Evolutionary conservation across 2,329 filamentous ascomycete species (phyloP), one percentile per base, ranked within the genome.

Genomic region (Fonsecaea erecta): DNA sequence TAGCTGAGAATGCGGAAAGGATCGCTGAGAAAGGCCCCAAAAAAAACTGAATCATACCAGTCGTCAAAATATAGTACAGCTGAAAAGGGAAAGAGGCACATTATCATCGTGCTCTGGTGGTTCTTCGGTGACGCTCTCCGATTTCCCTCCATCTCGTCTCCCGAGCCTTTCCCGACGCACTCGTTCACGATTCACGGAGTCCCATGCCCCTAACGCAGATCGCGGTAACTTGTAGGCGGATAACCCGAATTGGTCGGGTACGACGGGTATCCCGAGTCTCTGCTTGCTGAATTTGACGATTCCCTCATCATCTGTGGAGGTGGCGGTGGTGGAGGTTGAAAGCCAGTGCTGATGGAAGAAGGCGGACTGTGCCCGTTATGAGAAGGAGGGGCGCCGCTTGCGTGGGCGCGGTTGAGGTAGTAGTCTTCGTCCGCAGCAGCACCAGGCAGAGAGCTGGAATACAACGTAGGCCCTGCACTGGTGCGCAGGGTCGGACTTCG

Each of bases 341-440:
- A 69, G 12, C 67, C 67, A 12, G 67, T 69, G 40, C 67, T 69
- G 9, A 69, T 67, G 11, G 64, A 46, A n/a, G 46, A 35, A 2
- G 67, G 46, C 11, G 56, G 54, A 18, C 43, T 54, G 51, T 69
- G 43, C 6, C 54, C 54, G 14, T 54, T 60, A 37, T 67, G 62
- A 18, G 58, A 21, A 52, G 57, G 11, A 28, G 30, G 9, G n/a
- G 14, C 28, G 11, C 57, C 56, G 28, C 56, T 55, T 14, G 57
- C n/a, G 28, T 61, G 64, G 24, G 51, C 30, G 6, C 57, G 64
- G 32, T 65, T 65, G 6, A 65, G 66, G 55, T 70, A 70, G 52
- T 69, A 70, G 7, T 70, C 68, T 60, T 70, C 68, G 9, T 70
- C 68, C 21, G 37, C 56, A 24, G 40, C 57, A 16, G 28, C 18